Conservation (phyloP, 2,329 filamentous ascomycete species). For the Gremmenia infestans region DNA sequence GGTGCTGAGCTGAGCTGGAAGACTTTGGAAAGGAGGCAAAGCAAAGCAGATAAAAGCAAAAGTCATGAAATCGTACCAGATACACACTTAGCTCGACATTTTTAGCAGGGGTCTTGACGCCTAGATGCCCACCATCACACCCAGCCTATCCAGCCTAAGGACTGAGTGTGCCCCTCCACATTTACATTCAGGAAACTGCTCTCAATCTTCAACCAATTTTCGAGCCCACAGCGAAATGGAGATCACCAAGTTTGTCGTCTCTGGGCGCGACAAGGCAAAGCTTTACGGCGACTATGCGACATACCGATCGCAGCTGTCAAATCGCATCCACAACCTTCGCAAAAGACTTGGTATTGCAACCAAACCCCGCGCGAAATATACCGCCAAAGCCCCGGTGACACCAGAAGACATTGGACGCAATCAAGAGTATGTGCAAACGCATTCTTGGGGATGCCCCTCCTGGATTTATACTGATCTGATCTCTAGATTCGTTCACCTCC, state of each 20-base stretch:
- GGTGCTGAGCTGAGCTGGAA: neutral
- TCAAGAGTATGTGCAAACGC: constrained; percentile 60
- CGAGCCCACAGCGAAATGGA: constrained; percentile 39
- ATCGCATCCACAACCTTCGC: constrained; percentile 75
- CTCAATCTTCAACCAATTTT: too few species aligned
- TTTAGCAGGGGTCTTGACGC: neutral
- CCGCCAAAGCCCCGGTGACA: constrained; percentile 63
- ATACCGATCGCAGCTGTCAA: constrained; percentile 75
- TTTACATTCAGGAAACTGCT: too few species aligned
- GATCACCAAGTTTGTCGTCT: constrained; percentile 78
- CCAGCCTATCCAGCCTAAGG: neutral
- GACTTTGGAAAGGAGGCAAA: neutral
- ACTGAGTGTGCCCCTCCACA: neutral
- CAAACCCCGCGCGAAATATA: constrained; percentile 81
- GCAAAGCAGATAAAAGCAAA: neutral
- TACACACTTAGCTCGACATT: neutral
- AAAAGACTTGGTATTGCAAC: constrained; percentile 82
- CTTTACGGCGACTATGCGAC: constrained; percentile 83
- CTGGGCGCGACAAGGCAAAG: constrained; percentile 75
- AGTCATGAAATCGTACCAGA: neutral
- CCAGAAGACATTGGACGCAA: constrained; percentile 70
- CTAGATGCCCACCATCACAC: neutral
- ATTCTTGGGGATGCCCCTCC: neutral
- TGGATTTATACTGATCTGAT: constrained; percentile 10
- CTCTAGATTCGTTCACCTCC: constrained; percentile 66